These are phyloP conservation scores for Chaetomidium leptoderma DNA, from an alignment of 495 filamentous ascomycete genomes.

Conservation along the genomic window DNA sequence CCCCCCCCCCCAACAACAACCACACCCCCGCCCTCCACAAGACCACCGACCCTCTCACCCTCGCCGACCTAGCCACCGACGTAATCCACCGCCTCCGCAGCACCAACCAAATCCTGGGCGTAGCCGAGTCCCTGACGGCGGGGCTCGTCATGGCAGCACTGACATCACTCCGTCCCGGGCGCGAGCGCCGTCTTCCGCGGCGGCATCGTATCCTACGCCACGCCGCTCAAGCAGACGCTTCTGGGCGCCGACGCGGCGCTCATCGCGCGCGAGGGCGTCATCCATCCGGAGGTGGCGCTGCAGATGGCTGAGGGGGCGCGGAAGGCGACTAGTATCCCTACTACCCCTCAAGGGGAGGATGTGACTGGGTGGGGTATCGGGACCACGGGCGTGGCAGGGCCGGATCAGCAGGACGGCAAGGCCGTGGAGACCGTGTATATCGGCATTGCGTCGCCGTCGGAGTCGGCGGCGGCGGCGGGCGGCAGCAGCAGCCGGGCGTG, in stretches of 20 bases:
- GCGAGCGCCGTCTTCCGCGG: slow-evolving; percentile 30
- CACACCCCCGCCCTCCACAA: too few relatives aligned
- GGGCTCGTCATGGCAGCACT: slow-evolving; percentile 30
- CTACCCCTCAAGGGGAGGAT: slow-evolving; percentile 4
- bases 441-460: slow-evolving; percentile 22
- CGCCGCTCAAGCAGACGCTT: slow-evolving; percentile 27
- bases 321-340: slow-evolving; percentile 9
- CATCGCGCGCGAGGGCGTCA: slow-evolving; percentile 31
- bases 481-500: slow-evolving; percentile 9
- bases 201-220: slow-evolving; percentile 35
- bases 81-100: slow-evolving; percentile 23
- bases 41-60: too few relatives aligned
- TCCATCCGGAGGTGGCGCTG: slow-evolving; percentile 31
- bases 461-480: too few relatives aligned
- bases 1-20: too few relatives aligned
- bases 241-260: slow-evolving; percentile 27
- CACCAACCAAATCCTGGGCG: slow-evolving; percentile 23
- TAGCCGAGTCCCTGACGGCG: slow-evolving; percentile 34
- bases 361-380: slow-evolving; percentile 31
- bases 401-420: slow-evolving; percentile 29
- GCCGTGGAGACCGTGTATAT: slow-evolving; percentile 28
- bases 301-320: slow-evolving; percentile 34
- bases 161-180: slow-evolving; percentile 29
- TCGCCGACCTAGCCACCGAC: slow-evolving; percentile 23
- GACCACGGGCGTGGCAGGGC: slow-evolving; percentile 33